phyloP scores from a whole-genome alignment of 805 yeast genomes.

The Saturnispora zaruensis region DNA sequence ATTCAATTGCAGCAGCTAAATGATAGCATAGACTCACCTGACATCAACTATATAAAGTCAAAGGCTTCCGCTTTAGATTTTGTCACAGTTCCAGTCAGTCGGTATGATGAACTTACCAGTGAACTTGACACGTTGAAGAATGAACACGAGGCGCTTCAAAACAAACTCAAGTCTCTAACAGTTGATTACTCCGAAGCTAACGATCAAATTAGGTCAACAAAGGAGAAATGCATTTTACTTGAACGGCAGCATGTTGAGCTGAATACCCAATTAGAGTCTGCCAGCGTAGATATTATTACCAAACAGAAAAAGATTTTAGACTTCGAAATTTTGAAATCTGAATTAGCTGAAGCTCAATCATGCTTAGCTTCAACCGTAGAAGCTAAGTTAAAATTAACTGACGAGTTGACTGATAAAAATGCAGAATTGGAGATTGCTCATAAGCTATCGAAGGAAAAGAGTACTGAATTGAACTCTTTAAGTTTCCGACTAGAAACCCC shows the following conservation, averaged over 20 bases:
- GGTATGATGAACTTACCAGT: conserved; percentile 2
- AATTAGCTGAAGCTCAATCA: neutral
- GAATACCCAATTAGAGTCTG: neutral
- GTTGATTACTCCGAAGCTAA: neutral
- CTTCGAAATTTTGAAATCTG: neutral
- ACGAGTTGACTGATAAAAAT: neutral
- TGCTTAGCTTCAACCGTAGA: neutral
- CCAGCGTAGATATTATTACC: neutral
- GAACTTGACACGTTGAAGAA: conserved; percentile 5
- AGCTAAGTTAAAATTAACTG: neutral
- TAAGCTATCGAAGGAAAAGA: neutral
- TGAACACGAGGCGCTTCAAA: neutral
- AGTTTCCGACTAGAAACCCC: neutral
- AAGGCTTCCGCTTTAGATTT: conserved; percentile 11
- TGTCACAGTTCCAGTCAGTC: conserved; percentile 12
- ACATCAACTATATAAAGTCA: conserved; percentile 14
- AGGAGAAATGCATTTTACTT: neutral
- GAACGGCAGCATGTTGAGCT: neutral
- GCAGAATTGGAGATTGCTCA: neutral
- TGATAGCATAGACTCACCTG: conserved; percentile 14
- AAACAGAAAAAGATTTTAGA: neutral
- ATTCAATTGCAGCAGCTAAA: conserved; percentile 1
- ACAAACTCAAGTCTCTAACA: neutral
- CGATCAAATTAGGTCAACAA: neutral
- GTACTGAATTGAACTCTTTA: neutral